phyloP scores from a whole-genome alignment of 179 eudicot genomes.

The Spinacia oleracea region DNA sequence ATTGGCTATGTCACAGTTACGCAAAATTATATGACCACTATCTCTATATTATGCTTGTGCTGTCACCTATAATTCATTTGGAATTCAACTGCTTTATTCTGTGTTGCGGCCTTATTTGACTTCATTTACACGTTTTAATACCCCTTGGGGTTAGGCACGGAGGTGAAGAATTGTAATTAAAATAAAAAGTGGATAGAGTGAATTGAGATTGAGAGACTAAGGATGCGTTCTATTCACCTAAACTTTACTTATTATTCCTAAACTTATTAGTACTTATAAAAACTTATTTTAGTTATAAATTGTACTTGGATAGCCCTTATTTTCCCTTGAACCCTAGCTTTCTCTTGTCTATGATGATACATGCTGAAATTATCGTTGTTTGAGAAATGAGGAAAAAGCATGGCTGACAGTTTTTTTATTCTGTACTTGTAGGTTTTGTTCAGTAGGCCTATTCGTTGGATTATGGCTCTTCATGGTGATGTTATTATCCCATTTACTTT shows the following conservation, averaged over 20 bases:
- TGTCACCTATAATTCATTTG: neutral
- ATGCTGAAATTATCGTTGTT: neutral
- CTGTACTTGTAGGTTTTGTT: slow-evolving; percentile 57
- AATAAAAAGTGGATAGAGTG: too few relatives aligned
- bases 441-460: slow-evolving; percentile 98
- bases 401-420: slow-evolving; percentile 5
- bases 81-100: neutral
- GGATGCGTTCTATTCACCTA: too few relatives aligned
- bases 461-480: slow-evolving; percentile 93
- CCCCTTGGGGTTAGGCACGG: too few relatives aligned
- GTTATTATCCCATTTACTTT: slow-evolving; percentile 66
- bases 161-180: neutral
- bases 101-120: neutral
- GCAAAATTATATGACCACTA: neutral
- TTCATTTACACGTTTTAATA: neutral
- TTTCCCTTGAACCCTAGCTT: too few relatives aligned
- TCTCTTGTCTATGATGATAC: neutral
- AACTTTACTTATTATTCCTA: too few relatives aligned
- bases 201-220: neutral
- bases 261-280: too few relatives aligned
- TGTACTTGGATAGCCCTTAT: too few relatives aligned
- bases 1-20: neutral
- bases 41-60: neutral
- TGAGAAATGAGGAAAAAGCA: neutral
- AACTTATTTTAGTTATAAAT: too few relatives aligned